Evolutionary conservation across 148 eudicot species (phyloP).

Genomic region (Diospyros kaki): DNA sequence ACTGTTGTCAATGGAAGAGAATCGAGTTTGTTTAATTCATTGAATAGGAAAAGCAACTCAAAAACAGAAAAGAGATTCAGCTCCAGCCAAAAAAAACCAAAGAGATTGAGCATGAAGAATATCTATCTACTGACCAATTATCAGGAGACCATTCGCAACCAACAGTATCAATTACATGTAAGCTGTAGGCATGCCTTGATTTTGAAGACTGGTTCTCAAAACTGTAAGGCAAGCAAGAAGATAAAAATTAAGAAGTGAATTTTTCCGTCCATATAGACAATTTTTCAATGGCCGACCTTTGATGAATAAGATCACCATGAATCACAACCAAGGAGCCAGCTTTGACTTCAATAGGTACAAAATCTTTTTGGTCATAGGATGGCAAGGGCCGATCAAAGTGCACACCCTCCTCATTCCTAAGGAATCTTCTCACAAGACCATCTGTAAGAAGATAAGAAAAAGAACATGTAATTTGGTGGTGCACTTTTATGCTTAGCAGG

Average conservation of each 20-base stretch:
- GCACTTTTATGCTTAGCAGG: not conserved
- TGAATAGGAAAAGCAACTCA: not conserved
- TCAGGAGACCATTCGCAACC: constrained; percentile 91
- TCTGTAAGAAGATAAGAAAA: constrained; percentile 27
- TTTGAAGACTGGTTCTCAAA: constrained; percentile 84
- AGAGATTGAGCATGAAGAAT: not conserved
- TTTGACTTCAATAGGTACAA: constrained; percentile 89
- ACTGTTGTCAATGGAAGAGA: not conserved
- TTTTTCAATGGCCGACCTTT: constrained; percentile 48
- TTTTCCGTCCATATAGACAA: not conserved
- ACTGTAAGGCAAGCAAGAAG: constrained; percentile 30
- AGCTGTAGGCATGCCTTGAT: constrained; percentile 96
- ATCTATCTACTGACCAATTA: constrained; percentile 64
- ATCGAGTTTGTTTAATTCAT: not conserved
- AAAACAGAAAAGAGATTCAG: too few relatives aligned
- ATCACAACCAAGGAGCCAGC: constrained; percentile 88
- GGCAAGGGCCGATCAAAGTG: constrained; percentile 85
- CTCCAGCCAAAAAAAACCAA: not conserved
- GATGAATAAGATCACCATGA: constrained; percentile 97
- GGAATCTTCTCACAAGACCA: constrained; percentile 86
- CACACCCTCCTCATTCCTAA: constrained; percentile 81
- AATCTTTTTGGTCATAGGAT: constrained; percentile 66
- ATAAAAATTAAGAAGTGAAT: constrained; percentile 1
- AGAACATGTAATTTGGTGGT: not conserved
- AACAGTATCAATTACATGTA: constrained; percentile 80